Evolutionary conservation across 345 rosid species (phyloP).

Genomic region (Kernera saxatilis): DNA sequence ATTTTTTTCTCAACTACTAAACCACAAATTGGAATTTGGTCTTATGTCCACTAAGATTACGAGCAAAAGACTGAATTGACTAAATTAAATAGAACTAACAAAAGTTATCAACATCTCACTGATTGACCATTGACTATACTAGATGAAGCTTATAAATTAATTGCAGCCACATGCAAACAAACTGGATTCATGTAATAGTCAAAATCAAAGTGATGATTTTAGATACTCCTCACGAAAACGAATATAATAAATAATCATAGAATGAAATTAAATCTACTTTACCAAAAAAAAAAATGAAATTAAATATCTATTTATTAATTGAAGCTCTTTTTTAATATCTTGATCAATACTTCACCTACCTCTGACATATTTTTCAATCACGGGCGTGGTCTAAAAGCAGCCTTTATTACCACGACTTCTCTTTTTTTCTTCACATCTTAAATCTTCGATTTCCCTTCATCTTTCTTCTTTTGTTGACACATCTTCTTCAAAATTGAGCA

Average conservation of each 20-base stretch:
- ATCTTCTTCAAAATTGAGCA: not conserved
- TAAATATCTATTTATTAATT: not conserved
- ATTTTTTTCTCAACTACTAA: not conserved
- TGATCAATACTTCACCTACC: slow-evolving; percentile 20
- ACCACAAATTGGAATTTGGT: not conserved
- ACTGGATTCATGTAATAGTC: not conserved
- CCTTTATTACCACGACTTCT: slow-evolving; percentile 1
- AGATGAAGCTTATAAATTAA: not conserved
- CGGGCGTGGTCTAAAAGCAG: slow-evolving; percentile 8
- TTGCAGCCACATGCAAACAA: slow-evolving; percentile 21
- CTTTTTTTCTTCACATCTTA: not conserved
- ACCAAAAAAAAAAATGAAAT: too few species aligned
- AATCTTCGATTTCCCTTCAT: not conserved
- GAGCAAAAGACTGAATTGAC: not conserved
- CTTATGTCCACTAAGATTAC: not conserved
- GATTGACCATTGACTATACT: slow-evolving; percentile 5
- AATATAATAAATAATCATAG: not conserved
- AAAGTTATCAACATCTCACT: slow-evolving; percentile 2
- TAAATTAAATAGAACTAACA: not conserved
- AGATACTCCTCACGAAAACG: slow-evolving; percentile 11
- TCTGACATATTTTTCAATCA: not conserved
- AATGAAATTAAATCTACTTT: not conserved
- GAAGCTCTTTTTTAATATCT: not conserved
- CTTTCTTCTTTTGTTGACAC: not conserved
- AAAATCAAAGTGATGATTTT: slow-evolving; percentile 5